phyloP scores from a whole-genome alignment of 345 rosid species.

The Reutealis trisperma region DNA sequence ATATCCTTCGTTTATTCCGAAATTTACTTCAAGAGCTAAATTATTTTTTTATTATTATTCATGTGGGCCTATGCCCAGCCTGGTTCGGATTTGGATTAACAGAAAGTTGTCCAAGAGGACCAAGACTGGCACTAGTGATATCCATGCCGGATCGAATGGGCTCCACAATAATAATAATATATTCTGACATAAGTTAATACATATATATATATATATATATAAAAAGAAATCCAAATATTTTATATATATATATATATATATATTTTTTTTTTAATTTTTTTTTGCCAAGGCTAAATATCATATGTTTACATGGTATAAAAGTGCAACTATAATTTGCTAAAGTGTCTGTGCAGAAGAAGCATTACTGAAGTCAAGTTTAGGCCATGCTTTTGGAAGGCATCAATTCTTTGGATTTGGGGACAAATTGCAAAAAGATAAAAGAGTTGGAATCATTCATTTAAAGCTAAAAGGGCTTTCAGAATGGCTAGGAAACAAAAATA shows the following conservation, averaged over 20 bases:
- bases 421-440: neutral
- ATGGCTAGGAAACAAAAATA: neutral
- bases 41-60: neutral
- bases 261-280: no score
- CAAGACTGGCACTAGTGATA: neutral
- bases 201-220: no score
- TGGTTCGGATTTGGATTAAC: neutral
- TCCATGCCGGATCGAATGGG: neutral
- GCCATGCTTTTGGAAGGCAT: neutral
- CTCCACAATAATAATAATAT: no score
- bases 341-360: neutral
- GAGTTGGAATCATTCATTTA: neutral
- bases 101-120: neutral
- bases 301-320: no score
- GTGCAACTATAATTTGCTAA: no score
- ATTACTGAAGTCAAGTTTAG: neutral
- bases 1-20: neutral
- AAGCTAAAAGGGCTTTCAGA: neutral
- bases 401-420: neutral
- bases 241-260: no score
- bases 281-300: no score
- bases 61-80: neutral
- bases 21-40: neutral
- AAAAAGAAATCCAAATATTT: no score
- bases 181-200: no score